phyloP scores from a whole-genome alignment of 2,329 filamentous ascomycete genomes.

The Clonostachys rhizophaga region DNA sequence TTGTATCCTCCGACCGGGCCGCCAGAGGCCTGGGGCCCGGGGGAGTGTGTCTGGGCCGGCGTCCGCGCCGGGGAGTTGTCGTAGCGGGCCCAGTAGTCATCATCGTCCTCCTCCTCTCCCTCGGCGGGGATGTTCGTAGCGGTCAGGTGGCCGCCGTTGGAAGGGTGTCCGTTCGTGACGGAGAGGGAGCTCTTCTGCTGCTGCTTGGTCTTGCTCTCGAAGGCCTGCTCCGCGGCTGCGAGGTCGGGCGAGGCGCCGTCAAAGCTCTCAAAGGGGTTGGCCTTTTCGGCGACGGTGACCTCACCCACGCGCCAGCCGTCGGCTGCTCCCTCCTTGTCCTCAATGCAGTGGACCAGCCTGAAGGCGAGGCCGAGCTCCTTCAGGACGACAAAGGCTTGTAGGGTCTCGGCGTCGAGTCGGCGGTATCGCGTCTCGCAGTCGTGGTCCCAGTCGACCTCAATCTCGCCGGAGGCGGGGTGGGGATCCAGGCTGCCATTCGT shows the following conservation, averaged over 20 bases:
- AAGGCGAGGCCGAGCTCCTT: conserved; percentile 58
- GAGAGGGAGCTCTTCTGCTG: neutral
- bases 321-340: conserved; percentile 54
- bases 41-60: conserved; percentile 57
- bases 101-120: conserved; percentile 58
- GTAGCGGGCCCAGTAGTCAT: conserved; percentile 78
- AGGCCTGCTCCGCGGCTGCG: conserved; percentile 57
- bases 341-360: conserved; percentile 64
- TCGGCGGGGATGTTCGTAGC: conserved; percentile 6
- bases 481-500: conserved; percentile 64
- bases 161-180: neutral
- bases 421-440: conserved; percentile 61
- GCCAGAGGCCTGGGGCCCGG: conserved; percentile 42
- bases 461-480: conserved; percentile 76
- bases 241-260: conserved; percentile 44
- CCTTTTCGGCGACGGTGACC: conserved; percentile 54
- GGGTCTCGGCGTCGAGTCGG: conserved; percentile 69
- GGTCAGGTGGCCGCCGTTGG: conserved; percentile 6
- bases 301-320: conserved; percentile 72
- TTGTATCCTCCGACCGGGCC: conserved; percentile 13
- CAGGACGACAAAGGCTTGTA: conserved; percentile 63
- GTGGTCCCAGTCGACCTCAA: conserved; percentile 67
- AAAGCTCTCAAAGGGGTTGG: conserved; percentile 49
- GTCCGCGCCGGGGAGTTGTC: conserved; percentile 65
- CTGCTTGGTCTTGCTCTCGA: conserved; percentile 15